Evolutionary conservation across 805 yeast species (phyloP).

Genomic region (Lipomyces mesembrius): DNA sequence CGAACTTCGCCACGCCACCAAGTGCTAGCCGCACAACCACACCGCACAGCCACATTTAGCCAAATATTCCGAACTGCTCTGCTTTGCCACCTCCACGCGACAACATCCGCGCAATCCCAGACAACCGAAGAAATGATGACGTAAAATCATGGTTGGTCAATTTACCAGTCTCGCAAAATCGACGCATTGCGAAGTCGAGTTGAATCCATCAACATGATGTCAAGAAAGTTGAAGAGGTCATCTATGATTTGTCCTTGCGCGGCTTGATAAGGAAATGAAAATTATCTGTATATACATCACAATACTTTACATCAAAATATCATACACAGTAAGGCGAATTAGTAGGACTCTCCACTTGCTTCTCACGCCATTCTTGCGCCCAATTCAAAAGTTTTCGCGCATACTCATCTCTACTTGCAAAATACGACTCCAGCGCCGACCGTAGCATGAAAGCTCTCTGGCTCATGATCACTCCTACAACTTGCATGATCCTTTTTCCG

Average conservation of each 20-base stretch:
- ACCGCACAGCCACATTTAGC: neutral
- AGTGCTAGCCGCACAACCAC: neutral
- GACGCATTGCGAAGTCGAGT: conserved; percentile 43
- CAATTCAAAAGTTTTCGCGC: conserved; percentile 1
- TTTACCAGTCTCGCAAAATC: no score
- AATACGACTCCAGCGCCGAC: conserved; percentile 33
- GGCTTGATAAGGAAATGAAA: conserved; percentile 16
- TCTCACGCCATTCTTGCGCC: conserved; percentile 7
- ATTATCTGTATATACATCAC: neutral
- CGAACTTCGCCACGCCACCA: neutral
- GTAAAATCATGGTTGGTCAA: no score
- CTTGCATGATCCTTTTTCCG: conserved; percentile 38
- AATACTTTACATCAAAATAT: neutral
- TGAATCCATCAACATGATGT: conserved; percentile 44
- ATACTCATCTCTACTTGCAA: conserved; percentile 11
- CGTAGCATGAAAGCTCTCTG: conserved; percentile 36
- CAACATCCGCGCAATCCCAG: neutral
- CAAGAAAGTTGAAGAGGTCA: conserved; percentile 44
- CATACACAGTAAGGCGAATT: conserved; percentile 1
- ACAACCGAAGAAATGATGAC: no score
- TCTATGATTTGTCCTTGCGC: conserved; percentile 43
- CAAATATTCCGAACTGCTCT: neutral
- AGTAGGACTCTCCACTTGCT: neutral
- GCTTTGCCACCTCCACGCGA: conserved; percentile 1
- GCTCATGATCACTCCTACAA: conserved; percentile 34